Conservation (phyloP, 2,329 filamentous ascomycete species). For the Ascocoryne sarcoides region DNA sequence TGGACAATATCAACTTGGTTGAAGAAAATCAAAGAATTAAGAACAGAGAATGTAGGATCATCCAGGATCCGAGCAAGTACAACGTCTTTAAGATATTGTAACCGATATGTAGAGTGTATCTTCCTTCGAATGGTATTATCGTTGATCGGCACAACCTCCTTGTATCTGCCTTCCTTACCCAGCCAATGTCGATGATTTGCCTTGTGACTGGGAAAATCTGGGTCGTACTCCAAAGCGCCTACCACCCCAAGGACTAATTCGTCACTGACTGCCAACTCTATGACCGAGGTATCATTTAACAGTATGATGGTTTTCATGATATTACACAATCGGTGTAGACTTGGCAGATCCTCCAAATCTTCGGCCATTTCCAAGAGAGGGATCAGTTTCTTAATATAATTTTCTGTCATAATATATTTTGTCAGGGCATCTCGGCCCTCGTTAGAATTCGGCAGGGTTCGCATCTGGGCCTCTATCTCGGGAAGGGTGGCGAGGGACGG, state of each 20-base stretch:
- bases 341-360: conserved; percentile 76
- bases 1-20: conserved; percentile 97
- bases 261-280: conserved; percentile 88
- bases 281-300: conserved; percentile 89
- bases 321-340: conserved; percentile 87
- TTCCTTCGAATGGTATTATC: conserved; percentile 74
- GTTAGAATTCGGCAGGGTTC: conserved; percentile 64
- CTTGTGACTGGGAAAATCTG: conserved; percentile 95
- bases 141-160: conserved; percentile 90
- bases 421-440: conserved; percentile 76
- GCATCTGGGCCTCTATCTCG: conserved; percentile 80
- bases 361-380: conserved; percentile 83
- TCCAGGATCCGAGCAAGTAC: conserved; percentile 92
- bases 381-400: conserved; percentile 81
- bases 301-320: conserved; percentile 97
- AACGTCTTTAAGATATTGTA: conserved; percentile 98
- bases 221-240: conserved; percentile 93
- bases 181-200: conserved; percentile 95
- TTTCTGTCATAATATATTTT: conserved; percentile 76
- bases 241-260: conserved; percentile 85
- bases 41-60: conserved; percentile 92
- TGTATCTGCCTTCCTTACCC: conserved; percentile 79
- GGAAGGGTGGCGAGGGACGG: conserved; percentile 74
- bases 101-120: conserved; percentile 90
- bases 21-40: conserved; percentile 98